phyloP scores from a whole-genome alignment of 495 filamentous ascomycete genomes.

The Podospora bellae-mahoneyi region DNA sequence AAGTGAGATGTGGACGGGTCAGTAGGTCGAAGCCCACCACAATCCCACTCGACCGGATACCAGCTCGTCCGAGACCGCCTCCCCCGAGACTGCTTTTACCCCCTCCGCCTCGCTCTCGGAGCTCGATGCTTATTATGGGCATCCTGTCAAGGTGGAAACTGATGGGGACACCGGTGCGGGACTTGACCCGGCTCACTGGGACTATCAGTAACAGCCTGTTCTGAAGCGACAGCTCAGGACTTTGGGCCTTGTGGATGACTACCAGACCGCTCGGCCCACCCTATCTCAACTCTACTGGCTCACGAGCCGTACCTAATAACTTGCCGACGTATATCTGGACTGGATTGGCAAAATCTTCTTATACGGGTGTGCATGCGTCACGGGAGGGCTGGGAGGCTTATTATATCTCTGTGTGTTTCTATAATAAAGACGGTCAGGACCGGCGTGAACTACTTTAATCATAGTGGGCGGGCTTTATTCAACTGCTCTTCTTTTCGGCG shows the following conservation, averaged over 20 bases:
- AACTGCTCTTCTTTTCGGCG: constrained; percentile 6
- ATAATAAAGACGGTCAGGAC: constrained; percentile 32
- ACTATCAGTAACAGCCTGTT: background rate
- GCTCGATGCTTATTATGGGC: too few relatives aligned
- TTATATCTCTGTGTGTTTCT: constrained; percentile 16
- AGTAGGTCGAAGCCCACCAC: constrained; percentile 20
- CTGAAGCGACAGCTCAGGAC: background rate
- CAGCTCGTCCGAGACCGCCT: background rate
- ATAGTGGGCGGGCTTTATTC: constrained; percentile 16
- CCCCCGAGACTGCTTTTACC: too few relatives aligned
- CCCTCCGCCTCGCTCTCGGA: too few relatives aligned
- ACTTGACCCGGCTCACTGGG: background rate
- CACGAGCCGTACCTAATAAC: constrained; percentile 2
- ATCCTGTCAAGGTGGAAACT: background rate
- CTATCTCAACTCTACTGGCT: constrained; percentile 1
- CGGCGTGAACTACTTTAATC: constrained; percentile 29
- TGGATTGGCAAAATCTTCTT: constrained; percentile 3
- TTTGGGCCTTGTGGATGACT: background rate
- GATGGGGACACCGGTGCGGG: background rate
- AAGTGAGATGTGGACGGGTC: constrained; percentile 42
- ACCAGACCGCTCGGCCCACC: background rate
- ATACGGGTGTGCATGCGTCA: constrained; percentile 1
- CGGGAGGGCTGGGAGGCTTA: constrained; percentile 2
- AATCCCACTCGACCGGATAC: background rate
- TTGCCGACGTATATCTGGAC: background rate